A percentile compares a stretch with the other conserved stretches of the same genome.
phyloP scores from a whole-genome alignment of 1,284 basidiomycete species.

The Fomitiporia mediterranea region DNA sequence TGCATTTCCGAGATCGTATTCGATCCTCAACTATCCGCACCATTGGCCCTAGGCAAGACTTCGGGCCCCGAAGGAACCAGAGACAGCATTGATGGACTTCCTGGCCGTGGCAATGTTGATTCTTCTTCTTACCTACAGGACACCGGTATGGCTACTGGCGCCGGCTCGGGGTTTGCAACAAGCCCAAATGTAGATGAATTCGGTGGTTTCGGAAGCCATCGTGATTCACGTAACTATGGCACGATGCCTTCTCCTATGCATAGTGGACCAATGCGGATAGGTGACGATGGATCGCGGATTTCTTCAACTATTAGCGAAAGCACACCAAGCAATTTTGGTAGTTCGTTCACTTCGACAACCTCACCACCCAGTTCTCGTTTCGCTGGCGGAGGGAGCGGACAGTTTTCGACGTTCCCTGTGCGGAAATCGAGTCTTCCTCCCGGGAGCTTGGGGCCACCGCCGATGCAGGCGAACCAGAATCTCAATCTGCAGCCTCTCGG shows the following conservation, averaged over 20 bases:
- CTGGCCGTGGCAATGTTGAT: background rate
- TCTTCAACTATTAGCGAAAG: background rate
- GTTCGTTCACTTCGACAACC: background rate
- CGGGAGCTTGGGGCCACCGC: background rate
- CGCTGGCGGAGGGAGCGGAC: constrained; percentile 10
- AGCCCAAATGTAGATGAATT: constrained; percentile 20
- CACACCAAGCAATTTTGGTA: background rate
- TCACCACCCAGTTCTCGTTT: constrained; percentile 4
- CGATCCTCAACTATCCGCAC: constrained; percentile 17
- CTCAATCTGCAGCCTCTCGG: constrained; percentile 6
- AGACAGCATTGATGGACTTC: constrained; percentile 10
- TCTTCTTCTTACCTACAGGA: constrained; percentile 7
- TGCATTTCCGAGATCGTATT: constrained; percentile 55
- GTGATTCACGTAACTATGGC: constrained; percentile 15
- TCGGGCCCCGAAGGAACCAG: background rate
- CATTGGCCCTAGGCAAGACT: background rate
- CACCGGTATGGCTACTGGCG: background rate
- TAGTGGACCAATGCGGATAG: constrained; percentile 15
- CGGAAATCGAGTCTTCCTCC: constrained; percentile 13
- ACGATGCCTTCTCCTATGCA: constrained; percentile 12
- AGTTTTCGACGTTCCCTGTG: constrained; percentile 22
- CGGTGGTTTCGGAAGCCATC: constrained; percentile 13
- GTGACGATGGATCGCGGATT: constrained; percentile 18
- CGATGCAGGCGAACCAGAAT: background rate
- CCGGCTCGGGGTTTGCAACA: background rate